A percentile compares a stretch with the other conserved stretches of the same genome.
phyloP scores from a whole-genome alignment of 192 early-diverging fungal species.

The Podochytrium sp. region DNA sequence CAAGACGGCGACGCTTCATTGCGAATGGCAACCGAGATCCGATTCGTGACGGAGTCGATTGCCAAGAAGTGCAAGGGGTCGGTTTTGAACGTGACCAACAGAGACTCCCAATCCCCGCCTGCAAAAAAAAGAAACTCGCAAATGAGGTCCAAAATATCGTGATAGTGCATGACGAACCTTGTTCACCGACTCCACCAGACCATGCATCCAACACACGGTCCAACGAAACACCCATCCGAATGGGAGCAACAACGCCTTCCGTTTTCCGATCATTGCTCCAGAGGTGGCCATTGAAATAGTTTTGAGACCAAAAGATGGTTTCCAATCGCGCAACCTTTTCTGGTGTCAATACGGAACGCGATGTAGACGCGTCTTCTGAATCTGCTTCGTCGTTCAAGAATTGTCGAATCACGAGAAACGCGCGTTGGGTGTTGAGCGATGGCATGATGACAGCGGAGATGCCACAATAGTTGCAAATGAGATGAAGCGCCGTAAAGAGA shows the following conservation, averaged over 20 bases:
- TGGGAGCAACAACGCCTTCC: background rate
- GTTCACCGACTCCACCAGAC: background rate
- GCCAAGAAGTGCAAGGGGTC: background rate
- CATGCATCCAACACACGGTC: constrained; percentile 16
- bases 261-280: background rate
- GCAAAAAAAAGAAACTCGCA: too few relatives aligned
- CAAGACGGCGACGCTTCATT: background rate
- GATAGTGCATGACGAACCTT: too few relatives aligned
- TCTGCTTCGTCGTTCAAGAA: background rate
- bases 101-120: too few relatives aligned
- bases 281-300: background rate
- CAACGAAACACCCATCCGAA: constrained; percentile 16
- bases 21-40: constrained; percentile 6
- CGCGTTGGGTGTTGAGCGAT: constrained; percentile 44
- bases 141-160: too few relatives aligned
- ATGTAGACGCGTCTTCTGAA: background rate
- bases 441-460: constrained; percentile 38
- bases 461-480: constrained; percentile 42
- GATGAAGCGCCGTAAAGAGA: constrained; percentile 41
- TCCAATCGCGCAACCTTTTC: constrained; percentile 2
- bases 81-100: too few relatives aligned
- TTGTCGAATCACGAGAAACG: constrained; percentile 29
- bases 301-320: constrained; percentile 23
- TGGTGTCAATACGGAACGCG: background rate
- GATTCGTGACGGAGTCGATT: background rate